Evolutionary conservation across 1,139 yeast genomes (phyloP).

Genomic region (Taphrina betulina): DNA sequence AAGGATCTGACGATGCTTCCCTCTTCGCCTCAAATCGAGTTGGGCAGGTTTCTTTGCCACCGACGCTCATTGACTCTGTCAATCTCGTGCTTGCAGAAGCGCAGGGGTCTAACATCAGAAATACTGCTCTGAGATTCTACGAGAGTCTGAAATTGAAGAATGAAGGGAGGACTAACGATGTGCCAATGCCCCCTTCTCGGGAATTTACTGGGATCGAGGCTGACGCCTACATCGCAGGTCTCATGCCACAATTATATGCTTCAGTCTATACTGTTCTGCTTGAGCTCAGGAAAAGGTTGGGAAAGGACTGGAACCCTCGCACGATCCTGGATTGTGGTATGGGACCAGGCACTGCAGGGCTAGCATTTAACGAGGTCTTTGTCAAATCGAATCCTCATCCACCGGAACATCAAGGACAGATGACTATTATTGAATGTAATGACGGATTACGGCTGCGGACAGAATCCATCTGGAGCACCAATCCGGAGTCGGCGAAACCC

Average conservation of each 20-base stretch:
- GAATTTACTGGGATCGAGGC: constrained; percentile 26
- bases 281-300: constrained; percentile 62
- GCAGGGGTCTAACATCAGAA: constrained; percentile 18
- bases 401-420: background rate
- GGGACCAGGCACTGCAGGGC: constrained; percentile 92
- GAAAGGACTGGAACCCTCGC: constrained; percentile 59
- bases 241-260: constrained; percentile 83
- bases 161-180: constrained; percentile 1
- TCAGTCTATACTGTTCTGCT: constrained; percentile 63
- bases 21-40: constrained; percentile 24
- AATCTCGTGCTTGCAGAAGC: constrained; percentile 6
- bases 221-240: constrained; percentile 77
- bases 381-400: constrained; percentile 47
- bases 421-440: constrained; percentile 12
- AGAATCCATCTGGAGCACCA: constrained; percentile 14
- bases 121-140: constrained; percentile 19
- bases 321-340: constrained; percentile 75
- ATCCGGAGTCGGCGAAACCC: constrained; percentile 2
- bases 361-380: constrained; percentile 81
- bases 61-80: constrained; percentile 1
- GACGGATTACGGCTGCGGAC: constrained; percentile 20
- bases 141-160: constrained; percentile 6
- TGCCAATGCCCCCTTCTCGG: constrained; percentile 14
- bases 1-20: constrained; percentile 17
- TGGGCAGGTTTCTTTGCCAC: constrained; percentile 22